Base-by-base conservation (phyloP, 1,139 yeast species). In the Debaryomyces subglobosus region DNA sequence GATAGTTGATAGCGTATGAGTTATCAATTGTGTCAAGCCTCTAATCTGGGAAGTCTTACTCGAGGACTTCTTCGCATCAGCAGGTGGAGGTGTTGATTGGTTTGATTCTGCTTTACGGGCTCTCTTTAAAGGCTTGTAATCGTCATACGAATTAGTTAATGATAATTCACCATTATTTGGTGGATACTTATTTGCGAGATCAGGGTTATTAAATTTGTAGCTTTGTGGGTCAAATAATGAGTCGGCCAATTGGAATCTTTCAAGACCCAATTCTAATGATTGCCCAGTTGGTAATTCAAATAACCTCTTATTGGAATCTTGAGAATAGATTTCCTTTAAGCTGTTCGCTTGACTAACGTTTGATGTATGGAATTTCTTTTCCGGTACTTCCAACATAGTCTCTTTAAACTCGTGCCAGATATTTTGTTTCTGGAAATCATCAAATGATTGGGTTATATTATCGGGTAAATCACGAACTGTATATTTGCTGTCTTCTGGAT, bases 251-350 rank as follows among this genome's bases (percentile, higher is more conserved):
- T 76, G 75, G 58, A 75, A 86, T 53, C 97, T 72, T 51, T 89
- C 95, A 44, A 69, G 58, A 7, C 79, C 68, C 24, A 75, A 56
- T 20, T 67, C 65, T 5, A 77, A 51, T 9, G 72, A 62, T 57
- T 76, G 81, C 4, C 81, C 81, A 59, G 89, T 86, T 12, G 98
- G 97, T 38, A 92, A 75, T 68, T 94, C 99, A 63, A 88, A 89
- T 30, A 78, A 66, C 49, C 96, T 75, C 46, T 70, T 65, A 50
- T 70, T 66, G 5, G 66, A 56, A 45, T 67, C 72, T 44, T 63
- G 67, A 27, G 65, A 55, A 54, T 70, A 72, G 32, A 59, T 50
- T 44, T 72, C 77, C 45, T 63, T 60, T 21, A 60, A 53, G 12
- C 63, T 46, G 32, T 56, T 53, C 21, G 53, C 50, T 37, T 56